Conservation (phyloP, 1,284 basidiomycete genomes). For the Gymnopus androsaceus region DNA sequence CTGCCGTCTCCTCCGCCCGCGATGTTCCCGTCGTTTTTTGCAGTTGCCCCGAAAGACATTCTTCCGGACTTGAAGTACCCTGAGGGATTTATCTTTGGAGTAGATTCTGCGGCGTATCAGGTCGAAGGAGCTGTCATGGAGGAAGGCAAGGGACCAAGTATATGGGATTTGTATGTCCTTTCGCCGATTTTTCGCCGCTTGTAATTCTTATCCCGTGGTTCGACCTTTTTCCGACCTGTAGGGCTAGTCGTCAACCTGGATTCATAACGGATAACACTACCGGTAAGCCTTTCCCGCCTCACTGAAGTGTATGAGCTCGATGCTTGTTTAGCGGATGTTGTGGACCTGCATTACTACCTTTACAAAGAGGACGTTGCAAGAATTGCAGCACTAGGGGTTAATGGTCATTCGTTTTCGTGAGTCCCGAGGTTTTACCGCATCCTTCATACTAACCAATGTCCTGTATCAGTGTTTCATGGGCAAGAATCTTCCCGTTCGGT, state of each 20-base stretch:
- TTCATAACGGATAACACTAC: slow-evolving; percentile 43
- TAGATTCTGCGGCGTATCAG: slow-evolving; percentile 50
- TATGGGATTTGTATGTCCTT: slow-evolving; percentile 42
- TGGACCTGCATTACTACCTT: slow-evolving; percentile 48
- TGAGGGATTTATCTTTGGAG: slow-evolving; percentile 46
- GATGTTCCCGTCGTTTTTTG: slow-evolving; percentile 48
- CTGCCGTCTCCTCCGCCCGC: slow-evolving; percentile 45
- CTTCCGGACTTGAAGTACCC: slow-evolving; percentile 43
- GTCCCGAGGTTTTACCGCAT: slow-evolving; percentile 16
- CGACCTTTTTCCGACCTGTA: neutral
- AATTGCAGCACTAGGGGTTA: slow-evolving; percentile 46
- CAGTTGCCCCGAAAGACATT: slow-evolving; percentile 41
- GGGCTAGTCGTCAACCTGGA: slow-evolving; percentile 44
- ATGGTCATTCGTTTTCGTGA: slow-evolving; percentile 52
- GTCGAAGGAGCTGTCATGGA: slow-evolving; percentile 50
- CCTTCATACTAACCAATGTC: neutral
- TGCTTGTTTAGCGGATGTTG: slow-evolving; percentile 39
- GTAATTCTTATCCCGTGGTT: neutral
- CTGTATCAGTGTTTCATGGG: slow-evolving; percentile 45
- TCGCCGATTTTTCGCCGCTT: neutral
- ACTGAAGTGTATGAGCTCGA: neutral
- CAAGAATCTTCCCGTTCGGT: slow-evolving; percentile 50
- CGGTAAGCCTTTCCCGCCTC: slow-evolving; percentile 26
- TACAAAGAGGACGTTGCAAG: slow-evolving; percentile 51
- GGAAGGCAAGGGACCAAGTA: slow-evolving; percentile 49